These are phyloP conservation scores for Claviceps pazoutovae DNA, from an alignment of 2,329 filamentous ascomycete species.

Conservation along the genomic window DNA sequence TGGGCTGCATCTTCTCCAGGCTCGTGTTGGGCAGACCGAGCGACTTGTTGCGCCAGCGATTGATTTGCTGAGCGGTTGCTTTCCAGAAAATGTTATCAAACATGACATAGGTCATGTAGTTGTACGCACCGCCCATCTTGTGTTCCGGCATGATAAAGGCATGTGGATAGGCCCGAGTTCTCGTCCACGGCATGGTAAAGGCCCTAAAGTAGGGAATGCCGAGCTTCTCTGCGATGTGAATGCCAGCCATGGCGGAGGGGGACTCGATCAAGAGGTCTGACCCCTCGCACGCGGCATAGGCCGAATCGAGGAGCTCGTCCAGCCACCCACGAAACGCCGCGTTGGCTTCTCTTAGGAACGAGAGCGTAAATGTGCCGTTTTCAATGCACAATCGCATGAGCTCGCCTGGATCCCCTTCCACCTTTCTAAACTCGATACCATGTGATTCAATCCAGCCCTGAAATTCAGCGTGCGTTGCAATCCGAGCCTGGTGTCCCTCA, in stretches of 20 bases:
- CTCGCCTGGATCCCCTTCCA: conserved; percentile 84
- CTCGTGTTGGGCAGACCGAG: conserved; percentile 68
- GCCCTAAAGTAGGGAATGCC: conserved; percentile 91
- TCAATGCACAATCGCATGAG: conserved; percentile 94
- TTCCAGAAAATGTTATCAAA: conserved; percentile 98
- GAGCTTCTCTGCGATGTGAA: conserved; percentile 90
- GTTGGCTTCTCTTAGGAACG: conserved; percentile 79
- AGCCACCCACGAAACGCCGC: conserved; percentile 89
- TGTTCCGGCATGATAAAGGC: conserved; percentile 86
- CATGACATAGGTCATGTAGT: conserved; percentile 88
- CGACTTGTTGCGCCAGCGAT: conserved; percentile 75
- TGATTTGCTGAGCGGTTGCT: conserved; percentile 79
- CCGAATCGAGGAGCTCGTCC: conserved; percentile 69
- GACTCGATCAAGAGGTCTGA: conserved; percentile 89
- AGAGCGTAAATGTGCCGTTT: conserved; percentile 90
- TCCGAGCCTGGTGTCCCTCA: conserved; percentile 74
- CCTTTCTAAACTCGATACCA: conserved; percentile 80
- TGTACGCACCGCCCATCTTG: conserved; percentile 92
- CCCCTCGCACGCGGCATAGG: conserved; percentile 72
- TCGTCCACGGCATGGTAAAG: conserved; percentile 98
- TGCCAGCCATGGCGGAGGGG: conserved; percentile 91
- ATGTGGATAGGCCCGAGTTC: conserved; percentile 88
- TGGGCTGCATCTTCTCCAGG: conserved; percentile 82
- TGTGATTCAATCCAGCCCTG: conserved; percentile 79
- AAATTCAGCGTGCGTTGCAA: conserved; percentile 88